Percentiles rank a stretch among this genome's conserved stretches.
Conservation (phyloP, 1,284 basidiomycete genomes). For the Papiliotrema terrestris region DNA sequence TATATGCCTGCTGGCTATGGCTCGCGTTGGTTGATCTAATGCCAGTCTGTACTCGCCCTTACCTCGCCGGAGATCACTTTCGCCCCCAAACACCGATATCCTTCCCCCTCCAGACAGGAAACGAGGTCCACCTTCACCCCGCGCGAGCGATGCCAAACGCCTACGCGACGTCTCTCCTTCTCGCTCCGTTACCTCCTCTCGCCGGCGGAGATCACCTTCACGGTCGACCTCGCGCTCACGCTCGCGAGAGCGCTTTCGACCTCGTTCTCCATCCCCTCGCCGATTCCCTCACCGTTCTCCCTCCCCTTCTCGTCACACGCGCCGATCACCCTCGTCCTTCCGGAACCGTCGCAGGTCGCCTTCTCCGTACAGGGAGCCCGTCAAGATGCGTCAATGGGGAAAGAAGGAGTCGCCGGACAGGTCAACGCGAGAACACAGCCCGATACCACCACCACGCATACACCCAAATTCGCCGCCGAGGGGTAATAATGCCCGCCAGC, state of each 20-base stretch:
- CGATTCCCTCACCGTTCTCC: background rate
- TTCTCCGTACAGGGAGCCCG: background rate
- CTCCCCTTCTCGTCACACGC: conserved; percentile 2
- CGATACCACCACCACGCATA: conserved; percentile 6
- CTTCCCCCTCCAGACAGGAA: background rate
- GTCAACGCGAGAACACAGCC: conserved; percentile 2
- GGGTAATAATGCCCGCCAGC: no score
- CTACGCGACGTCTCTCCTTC: conserved; percentile 7
- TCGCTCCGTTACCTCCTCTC: conserved; percentile 4
- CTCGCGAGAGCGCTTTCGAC: background rate
- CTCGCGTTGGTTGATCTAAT: background rate
- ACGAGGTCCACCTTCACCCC: background rate
- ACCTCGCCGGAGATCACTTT: conserved; percentile 1
- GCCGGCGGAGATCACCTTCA: conserved; percentile 8
- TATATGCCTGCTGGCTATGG: no score
- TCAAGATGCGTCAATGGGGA: background rate
- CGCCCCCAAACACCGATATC: background rate
- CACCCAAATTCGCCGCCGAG: no score
- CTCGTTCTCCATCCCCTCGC: background rate
- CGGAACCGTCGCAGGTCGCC: background rate
- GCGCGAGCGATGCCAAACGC: conserved; percentile 11
- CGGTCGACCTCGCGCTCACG: background rate
- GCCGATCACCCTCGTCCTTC: background rate
- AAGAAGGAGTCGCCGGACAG: background rate
- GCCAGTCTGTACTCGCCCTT: background rate